These are phyloP conservation scores for Calendula officinalis DNA, from an alignment of 129 eudicot species.

Conservation along the genomic window DNA sequence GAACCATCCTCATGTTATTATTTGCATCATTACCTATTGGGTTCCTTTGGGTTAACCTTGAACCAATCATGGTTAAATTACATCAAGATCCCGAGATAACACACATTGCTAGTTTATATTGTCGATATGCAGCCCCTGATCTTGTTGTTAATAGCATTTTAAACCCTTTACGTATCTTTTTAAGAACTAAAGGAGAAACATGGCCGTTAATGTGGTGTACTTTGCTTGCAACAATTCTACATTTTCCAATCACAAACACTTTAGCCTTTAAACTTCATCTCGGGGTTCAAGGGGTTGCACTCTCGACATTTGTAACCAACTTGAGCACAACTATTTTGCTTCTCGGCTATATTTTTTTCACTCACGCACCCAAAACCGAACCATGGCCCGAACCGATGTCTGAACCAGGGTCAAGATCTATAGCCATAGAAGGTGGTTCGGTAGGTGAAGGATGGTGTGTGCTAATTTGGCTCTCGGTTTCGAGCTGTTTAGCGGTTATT, in stretches of 20 bases:
- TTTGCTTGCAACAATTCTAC: constrained; percentile 57
- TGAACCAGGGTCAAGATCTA: constrained; percentile 27
- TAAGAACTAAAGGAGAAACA: constrained; percentile 83
- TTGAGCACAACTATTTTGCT: constrained; percentile 55
- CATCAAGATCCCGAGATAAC: constrained; percentile 69
- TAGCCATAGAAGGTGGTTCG: constrained; percentile 25
- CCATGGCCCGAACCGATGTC: constrained; percentile 34
- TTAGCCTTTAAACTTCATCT: constrained; percentile 64
- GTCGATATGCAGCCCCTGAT: constrained; percentile 78
- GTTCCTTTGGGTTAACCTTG: constrained; percentile 79
- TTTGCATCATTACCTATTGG: constrained; percentile 71
- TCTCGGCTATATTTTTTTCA: constrained; percentile 49
- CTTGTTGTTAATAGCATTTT: constrained; percentile 82
- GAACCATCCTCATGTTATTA: constrained; percentile 69
- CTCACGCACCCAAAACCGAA: constrained; percentile 24
- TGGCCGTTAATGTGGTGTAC: constrained; percentile 90
- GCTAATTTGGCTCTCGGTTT: constrained; percentile 73
- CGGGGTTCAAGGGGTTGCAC: constrained; percentile 80
- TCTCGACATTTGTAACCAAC: constrained; percentile 68
- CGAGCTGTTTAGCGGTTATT: constrained; percentile 82
- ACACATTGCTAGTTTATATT: constrained; percentile 70
- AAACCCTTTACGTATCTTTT: constrained; percentile 83
- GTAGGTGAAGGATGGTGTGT: constrained; percentile 68
- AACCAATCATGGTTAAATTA: constrained; percentile 72
- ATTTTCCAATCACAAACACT: constrained; percentile 64